Conservation (phyloP, 1,139 yeast genomes). For the Suhomyces taliae region DNA sequence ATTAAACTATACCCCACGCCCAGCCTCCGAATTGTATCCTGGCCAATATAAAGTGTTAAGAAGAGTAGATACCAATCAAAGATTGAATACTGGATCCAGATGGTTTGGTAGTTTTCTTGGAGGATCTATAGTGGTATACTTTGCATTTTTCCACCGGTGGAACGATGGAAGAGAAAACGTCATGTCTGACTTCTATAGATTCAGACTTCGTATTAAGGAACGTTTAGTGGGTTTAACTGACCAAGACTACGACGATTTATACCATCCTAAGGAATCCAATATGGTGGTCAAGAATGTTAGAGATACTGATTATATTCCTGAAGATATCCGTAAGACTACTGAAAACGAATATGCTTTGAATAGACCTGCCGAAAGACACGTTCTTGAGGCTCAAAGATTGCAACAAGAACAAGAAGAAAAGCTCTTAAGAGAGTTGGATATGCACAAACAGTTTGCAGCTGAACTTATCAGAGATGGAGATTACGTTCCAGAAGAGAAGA, state of each 20-base stretch:
- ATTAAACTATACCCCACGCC: slow-evolving; percentile 78
- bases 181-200: slow-evolving; percentile 65
- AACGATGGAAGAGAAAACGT: slow-evolving; percentile 81
- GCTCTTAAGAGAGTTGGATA: slow-evolving; percentile 55
- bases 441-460: slow-evolving; percentile 29
- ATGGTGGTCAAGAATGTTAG: slow-evolving; percentile 39
- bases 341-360: slow-evolving; percentile 57
- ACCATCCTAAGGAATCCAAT: slow-evolving; percentile 41
- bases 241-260: slow-evolving; percentile 64
- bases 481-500: slow-evolving; percentile 11
- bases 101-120: slow-evolving; percentile 52
- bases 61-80: slow-evolving; percentile 53
- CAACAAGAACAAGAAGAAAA: slow-evolving; percentile 71
- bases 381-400: slow-evolving; percentile 71
- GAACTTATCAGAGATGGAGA: slow-evolving; percentile 36
- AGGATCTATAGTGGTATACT: slow-evolving; percentile 51
- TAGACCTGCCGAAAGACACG: slow-evolving; percentile 71
- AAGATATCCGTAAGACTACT: slow-evolving; percentile 37
- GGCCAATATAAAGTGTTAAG: slow-evolving; percentile 77
- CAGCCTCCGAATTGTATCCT: slow-evolving; percentile 69
- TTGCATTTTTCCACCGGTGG: slow-evolving; percentile 78
- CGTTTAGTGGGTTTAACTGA: slow-evolving; percentile 53
- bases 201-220: slow-evolving; percentile 58
- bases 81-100: slow-evolving; percentile 57
- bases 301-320: slow-evolving; percentile 46